Base-by-base conservation (phyloP, 306 rosid genomes). In the Herpetospermum pedunculosum region DNA sequence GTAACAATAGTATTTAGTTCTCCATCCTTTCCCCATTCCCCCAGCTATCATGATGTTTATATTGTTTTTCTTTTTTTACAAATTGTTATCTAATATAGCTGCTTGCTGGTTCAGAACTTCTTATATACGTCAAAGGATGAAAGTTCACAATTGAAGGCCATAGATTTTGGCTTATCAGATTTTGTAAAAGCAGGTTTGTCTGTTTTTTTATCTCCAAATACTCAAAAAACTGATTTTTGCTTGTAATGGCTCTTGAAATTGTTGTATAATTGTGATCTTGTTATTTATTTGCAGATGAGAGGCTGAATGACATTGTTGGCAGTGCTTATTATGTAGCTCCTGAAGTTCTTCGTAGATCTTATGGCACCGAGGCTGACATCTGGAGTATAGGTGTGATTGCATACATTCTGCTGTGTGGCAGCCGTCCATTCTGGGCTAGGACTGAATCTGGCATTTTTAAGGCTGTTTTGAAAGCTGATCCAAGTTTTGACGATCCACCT, bases 301-400 rank as follows among this genome's bases (percentile, higher is more conserved):
- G 89, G 83, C 97, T 93, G 53, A 90, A 90, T 29, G 98, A 93
- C 77, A 90, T 90, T 65, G 98, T 91, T 81, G 98, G 98, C 74
- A 93, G 98, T 54, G 98, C 98, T n/a, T 93, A 93, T 83, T 93
- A 93, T 75, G 97, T 93, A 19, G 97, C 98, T 76, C 98, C 98
- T 0, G 98, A 93, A 85, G 98, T 93, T 79, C 83, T 93, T 48
- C 98, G 88, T 70, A 86, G 97, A 81, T 84, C 97, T 63, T 93
- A 90, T 81, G 84, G 84, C 46, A 87, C 98, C 29, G 98, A 90
- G 78, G 98, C 98, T 40, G 98, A 93, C 47, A 83, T 87, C 35
- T 93, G 98, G 98, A 93, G 98, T 68, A 80, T 93, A 69, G 98
- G 98, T 2, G 98, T 93, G 77, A 90, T 93, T 85, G 96, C 98